These are phyloP conservation scores for Capsicum rhomboideum DNA, from an alignment of 257 asterid genomes.

Conservation along the genomic window DNA sequence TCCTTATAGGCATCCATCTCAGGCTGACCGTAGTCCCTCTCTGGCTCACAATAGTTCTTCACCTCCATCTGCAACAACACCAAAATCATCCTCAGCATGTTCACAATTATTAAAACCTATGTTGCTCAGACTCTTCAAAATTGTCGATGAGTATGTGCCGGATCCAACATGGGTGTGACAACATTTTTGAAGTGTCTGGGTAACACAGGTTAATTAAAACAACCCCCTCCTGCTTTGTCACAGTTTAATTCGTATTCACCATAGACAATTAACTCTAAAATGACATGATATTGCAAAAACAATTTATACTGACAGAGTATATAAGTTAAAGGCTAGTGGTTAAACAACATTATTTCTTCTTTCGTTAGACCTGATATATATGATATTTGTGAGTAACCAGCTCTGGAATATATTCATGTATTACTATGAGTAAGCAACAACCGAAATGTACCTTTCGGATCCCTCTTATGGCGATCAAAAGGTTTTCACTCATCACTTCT, in stretches of 20 bases:
- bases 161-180: not conserved
- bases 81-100: not conserved
- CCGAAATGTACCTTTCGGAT: constrained; percentile 51
- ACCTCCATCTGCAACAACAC: constrained; percentile 59
- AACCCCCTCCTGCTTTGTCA: not conserved
- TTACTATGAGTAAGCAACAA: not conserved
- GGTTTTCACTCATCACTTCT: constrained; percentile 74
- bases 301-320: rapidly evolving
- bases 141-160: no score
- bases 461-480: constrained; percentile 50
- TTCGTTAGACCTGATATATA: no score
- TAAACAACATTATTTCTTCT: no score
- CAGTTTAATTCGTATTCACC: not conserved
- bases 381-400: not conserved
- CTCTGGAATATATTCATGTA: not conserved
- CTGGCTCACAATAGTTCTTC: constrained; percentile 36
- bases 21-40: not conserved
- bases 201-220: not conserved
- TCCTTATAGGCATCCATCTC: constrained; percentile 21
- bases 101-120: no score
- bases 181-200: not conserved
- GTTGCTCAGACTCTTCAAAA: no score
- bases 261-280: not conserved
- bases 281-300: not conserved
- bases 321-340: no score